Evolutionary conservation across 2,329 filamentous ascomycete genomes (phyloP).

Genomic region (Ophiosphaerella korrae): DNA sequence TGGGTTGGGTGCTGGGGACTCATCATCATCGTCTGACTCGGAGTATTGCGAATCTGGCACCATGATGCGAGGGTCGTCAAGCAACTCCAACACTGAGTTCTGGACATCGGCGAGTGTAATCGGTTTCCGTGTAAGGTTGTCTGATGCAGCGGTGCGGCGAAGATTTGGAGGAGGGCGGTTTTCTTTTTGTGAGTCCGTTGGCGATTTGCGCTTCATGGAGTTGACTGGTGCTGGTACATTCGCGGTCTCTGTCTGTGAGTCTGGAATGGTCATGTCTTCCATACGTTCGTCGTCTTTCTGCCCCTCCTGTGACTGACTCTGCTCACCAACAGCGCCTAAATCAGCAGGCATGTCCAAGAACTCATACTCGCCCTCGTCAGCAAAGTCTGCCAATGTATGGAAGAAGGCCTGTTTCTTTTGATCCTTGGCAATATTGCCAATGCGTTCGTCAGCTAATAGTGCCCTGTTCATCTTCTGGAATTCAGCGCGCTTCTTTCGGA

Average conservation of each 20-base stretch:
- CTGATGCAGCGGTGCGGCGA: conserved; percentile 63
- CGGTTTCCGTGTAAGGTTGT: conserved; percentile 66
- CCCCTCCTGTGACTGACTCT: conserved; percentile 30
- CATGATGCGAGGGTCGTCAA: conserved; percentile 65
- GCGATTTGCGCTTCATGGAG: conserved; percentile 47
- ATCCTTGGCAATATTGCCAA: conserved; percentile 88
- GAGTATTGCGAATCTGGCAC: conserved; percentile 60
- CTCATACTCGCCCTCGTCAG: conserved; percentile 73
- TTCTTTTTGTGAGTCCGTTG: conserved; percentile 49
- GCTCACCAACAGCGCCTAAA: conserved; percentile 28
- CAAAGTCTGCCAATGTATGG: conserved; percentile 82
- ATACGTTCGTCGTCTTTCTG: conserved; percentile 14
- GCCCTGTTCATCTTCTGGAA: conserved; percentile 92
- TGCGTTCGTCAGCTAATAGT: conserved; percentile 83
- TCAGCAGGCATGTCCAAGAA: conserved; percentile 65
- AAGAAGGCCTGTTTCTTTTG: conserved; percentile 91
- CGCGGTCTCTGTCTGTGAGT: conserved; percentile 45
- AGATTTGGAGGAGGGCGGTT: conserved; percentile 61
- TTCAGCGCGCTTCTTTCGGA: conserved; percentile 81
- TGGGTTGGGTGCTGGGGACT: conserved; percentile 44
- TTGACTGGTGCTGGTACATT: conserved; percentile 23
- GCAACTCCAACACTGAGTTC: conserved; percentile 79
- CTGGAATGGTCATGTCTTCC: conserved; percentile 37
- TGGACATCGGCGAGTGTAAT: conserved; percentile 79
- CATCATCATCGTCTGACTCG: conserved; percentile 50